Evolutionary conservation across 345 rosid genomes (phyloP).

Genomic region (Lepidium sativum): DNA sequence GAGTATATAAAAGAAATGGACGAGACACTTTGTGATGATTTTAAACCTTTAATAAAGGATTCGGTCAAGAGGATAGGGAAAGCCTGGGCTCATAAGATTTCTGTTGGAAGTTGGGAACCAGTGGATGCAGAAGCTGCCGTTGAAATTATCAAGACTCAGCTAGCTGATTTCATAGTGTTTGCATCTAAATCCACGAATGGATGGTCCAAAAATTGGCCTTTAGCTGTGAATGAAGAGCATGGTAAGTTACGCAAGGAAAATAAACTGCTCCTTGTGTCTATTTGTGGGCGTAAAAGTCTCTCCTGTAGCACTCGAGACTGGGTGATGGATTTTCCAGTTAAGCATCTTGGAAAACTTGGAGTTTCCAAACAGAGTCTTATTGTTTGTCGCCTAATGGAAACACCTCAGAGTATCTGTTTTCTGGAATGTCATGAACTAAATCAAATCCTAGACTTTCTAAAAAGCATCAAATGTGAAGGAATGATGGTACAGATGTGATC

Average conservation of each 20-base stretch:
- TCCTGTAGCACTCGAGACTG: conserved; percentile 10
- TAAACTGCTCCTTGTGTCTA: background rate
- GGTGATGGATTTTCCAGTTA: background rate
- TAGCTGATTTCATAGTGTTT: background rate
- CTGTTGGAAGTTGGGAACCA: conserved; percentile 9
- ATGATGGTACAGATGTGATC: conserved; percentile 6
- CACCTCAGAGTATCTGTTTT: conserved; percentile 17
- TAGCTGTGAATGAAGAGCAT: conserved; percentile 7
- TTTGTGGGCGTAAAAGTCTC: background rate
- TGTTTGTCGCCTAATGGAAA: background rate
- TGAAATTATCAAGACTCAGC: conserved; percentile 11
- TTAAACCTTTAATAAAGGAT: too few species aligned
- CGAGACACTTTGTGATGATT: too few species aligned
- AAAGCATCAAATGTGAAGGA: background rate
- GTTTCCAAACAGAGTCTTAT: conserved; percentile 3
- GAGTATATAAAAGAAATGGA: too few species aligned
- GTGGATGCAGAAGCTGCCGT: conserved; percentile 11
- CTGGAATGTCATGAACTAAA: conserved; percentile 6
- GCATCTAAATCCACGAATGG: background rate
- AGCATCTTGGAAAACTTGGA: background rate
- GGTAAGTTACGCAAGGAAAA: background rate
- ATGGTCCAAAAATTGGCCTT: conserved; percentile 21
- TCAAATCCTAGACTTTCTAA: background rate
- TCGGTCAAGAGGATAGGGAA: background rate
- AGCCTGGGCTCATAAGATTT: conserved; percentile 11